Base-by-base conservation (phyloP, 208 protist genomes). In the Trypanosoma avium region DNA sequence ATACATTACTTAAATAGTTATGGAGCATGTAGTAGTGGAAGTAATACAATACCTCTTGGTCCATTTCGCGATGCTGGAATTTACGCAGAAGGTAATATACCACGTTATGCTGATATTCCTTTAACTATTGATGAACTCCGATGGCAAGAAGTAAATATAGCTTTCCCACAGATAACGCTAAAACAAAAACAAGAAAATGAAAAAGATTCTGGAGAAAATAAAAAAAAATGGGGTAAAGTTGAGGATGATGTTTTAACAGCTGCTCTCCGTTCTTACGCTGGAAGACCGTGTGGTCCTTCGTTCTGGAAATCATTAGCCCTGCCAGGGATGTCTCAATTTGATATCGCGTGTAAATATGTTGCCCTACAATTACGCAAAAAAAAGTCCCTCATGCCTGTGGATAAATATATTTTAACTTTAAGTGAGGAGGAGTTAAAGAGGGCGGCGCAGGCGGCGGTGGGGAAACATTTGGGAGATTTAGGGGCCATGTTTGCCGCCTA, bases 11-110 rank as follows among this genome's bases (percentile, higher is more conserved):
- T n/a, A n/a, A n/a, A n/a, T n/a, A n/a, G n/a, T n/a, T n/a, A n/a
- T n/a, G n/a, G n/a, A n/a, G n/a, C n/a, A n/a, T n/a, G n/a, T n/a
- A n/a, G n/a, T n/a, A n/a, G n/a, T n/a, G n/a, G 40, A n/a, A 6
- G 8, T 10, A 21, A 22, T 3, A 38, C 0, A 13, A 9, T 27
- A 21, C 5, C 13, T 19, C 6, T 29, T 53, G 9, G 7, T 29
- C 59, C 67, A 5, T 73, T 73, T 55, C 50, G 59, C 4, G 38
- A 57, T 52, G 67, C 67, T 15, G 67, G 67, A 9, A 33, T 65
- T 13, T 60, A 61, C 46, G 50, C 42, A 29, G 33, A 46, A 24
- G 15, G 33, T 35, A 50, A 52, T 7, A 67, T 33, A 22, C 40
- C 43, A 17, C 58, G 40, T 8, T 73, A 62, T 19, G 59, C 49